Evolutionary conservation across 176 grass and related monocot genomes (phyloP).

Genomic region (Raddia guianensis): DNA sequence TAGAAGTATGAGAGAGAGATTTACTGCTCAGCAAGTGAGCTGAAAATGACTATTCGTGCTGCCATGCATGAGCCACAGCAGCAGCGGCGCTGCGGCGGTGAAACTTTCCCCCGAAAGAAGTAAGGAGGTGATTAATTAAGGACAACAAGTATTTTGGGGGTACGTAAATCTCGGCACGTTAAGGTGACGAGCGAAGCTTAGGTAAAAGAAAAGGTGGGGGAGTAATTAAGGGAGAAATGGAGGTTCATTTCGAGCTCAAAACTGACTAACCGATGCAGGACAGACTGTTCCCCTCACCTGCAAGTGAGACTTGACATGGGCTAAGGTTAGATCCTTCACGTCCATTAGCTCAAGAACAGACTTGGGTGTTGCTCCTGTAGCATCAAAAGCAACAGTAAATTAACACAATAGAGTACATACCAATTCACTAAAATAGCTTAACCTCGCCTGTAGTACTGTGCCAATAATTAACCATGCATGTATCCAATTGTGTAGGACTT

Average conservation of each 20-base stretch:
- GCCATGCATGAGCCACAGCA: slow-evolving; percentile 37
- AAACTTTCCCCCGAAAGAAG: slow-evolving; percentile 16
- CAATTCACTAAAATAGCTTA: slow-evolving; percentile 14
- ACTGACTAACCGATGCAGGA: not conserved
- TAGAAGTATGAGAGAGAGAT: not conserved
- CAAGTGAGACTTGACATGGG: slow-evolving; percentile 96
- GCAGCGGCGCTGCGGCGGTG: not conserved
- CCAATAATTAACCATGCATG: not conserved
- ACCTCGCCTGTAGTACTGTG: not conserved
- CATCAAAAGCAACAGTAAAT: not conserved
- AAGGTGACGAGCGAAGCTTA: not conserved
- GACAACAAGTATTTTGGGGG: too few relatives aligned
- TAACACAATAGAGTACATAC: not conserved
- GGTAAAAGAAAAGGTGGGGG: not conserved
- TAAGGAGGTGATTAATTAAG: too few relatives aligned
- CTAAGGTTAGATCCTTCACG: slow-evolving; percentile 95
- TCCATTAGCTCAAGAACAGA: slow-evolving; percentile 99
- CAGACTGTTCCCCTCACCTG: slow-evolving; percentile 54
- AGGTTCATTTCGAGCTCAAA: not conserved
- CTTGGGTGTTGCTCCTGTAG: slow-evolving; percentile 92
- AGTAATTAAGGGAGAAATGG: not conserved
- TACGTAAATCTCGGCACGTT: not conserved
- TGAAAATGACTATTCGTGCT: slow-evolving; percentile 31
- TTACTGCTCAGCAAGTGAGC: slow-evolving; percentile 42
- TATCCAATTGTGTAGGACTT: not conserved